A percentile compares a stretch with the other conserved stretches of the same genome.
phyloP scores from a whole-genome alignment of 139 green algal species.

The Picochlorum sp. region DNA sequence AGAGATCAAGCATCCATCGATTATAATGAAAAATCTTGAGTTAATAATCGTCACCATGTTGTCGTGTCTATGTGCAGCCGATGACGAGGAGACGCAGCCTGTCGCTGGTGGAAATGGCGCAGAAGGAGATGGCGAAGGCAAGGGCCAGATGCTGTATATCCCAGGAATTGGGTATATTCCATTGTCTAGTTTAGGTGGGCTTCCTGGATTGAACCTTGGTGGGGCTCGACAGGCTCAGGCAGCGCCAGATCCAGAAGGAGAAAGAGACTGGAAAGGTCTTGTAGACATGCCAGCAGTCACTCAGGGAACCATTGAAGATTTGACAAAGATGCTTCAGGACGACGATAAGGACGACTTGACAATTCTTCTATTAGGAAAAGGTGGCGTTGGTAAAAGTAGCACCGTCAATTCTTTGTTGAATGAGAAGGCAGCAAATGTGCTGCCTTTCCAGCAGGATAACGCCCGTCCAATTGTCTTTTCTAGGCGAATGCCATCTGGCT shows the following conservation, averaged over 20 bases:
- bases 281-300: conserved; percentile 33
- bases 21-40: too few species aligned
- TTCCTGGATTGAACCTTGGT: neutral
- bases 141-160: conserved; percentile 26
- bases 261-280: conserved; percentile 14
- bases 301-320: conserved; percentile 23
- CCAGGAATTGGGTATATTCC: conserved; percentile 25
- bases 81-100: conserved; percentile 12
- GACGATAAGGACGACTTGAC: conserved; percentile 38
- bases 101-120: neutral
- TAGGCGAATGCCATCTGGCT: conserved; percentile 23
- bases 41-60: too few species aligned
- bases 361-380: conserved; percentile 58
- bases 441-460: conserved; percentile 40
- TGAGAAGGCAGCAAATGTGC: conserved; percentile 32
- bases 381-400: conserved; percentile 57
- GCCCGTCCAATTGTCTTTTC: conserved; percentile 18
- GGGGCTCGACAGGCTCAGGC: neutral
- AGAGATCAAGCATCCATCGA: too few species aligned
- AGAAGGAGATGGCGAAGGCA: neutral
- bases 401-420: conserved; percentile 55
- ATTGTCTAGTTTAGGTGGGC: conserved; percentile 10
- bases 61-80: conserved; percentile 11
- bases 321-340: conserved; percentile 19
- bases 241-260: conserved; percentile 5